phyloP scores from a whole-genome alignment of 176 grass and related monocot genomes.

The Oryza nivara region DNA sequence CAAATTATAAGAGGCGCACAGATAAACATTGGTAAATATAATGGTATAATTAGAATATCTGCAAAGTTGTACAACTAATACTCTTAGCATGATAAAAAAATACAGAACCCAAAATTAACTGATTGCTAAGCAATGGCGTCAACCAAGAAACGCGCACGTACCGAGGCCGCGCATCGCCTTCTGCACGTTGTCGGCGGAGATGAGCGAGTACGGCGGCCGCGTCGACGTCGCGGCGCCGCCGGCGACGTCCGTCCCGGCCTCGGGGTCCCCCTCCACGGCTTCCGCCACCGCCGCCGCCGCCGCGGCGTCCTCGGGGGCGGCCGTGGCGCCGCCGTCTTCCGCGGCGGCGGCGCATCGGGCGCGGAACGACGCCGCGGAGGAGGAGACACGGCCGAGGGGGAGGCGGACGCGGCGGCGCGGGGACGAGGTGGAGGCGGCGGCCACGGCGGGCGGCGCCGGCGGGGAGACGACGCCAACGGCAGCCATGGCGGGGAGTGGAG shows the following conservation, averaged over 20 bases:
- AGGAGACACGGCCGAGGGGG: no score
- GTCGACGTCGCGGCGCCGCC: slow-evolving; percentile 46
- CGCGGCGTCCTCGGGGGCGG: slow-evolving; percentile 27
- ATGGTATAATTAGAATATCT: background rate
- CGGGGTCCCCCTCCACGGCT: slow-evolving; percentile 28
- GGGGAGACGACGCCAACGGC: slow-evolving; percentile 41
- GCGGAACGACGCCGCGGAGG: background rate
- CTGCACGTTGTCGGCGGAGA: slow-evolving; percentile 80
- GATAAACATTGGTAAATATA: background rate
- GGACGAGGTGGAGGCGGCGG: background rate
- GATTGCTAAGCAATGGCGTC: background rate
- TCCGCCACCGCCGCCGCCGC: slow-evolving; percentile 11
- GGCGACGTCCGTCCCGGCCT: slow-evolving; percentile 35
- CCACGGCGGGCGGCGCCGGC: slow-evolving; percentile 33
- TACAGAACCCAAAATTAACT: background rate
- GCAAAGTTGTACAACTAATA: background rate
- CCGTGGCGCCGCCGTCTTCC: slow-evolving; percentile 43
- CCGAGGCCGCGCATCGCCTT: slow-evolving; percentile 86
- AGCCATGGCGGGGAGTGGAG: slow-evolving; percentile 44
- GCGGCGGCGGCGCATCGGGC: background rate
- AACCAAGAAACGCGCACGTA: slow-evolving; percentile 53
- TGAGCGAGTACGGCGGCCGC: slow-evolving; percentile 62
- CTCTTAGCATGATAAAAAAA: background rate
- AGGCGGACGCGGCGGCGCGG: background rate
- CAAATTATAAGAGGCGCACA: no score